Conservation (phyloP, 1,284 basidiomycete genomes). For the Cryptococcus amylolentus region DNA sequence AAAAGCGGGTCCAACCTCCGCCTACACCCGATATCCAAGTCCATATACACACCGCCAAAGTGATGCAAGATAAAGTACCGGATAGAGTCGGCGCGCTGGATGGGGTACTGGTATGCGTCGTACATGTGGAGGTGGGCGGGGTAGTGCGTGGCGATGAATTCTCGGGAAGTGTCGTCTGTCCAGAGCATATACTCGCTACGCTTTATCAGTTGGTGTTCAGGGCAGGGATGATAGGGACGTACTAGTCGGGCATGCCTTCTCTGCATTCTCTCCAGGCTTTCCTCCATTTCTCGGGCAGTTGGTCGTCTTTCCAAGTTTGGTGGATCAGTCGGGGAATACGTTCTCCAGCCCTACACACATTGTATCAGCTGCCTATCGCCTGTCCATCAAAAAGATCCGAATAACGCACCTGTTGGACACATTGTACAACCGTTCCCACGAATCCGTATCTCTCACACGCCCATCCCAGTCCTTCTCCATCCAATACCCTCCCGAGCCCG, state of each 20-base stretch:
- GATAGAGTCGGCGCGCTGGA: conserved; percentile 95
- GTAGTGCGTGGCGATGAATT: conserved; percentile 85
- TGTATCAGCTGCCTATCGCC: conserved; percentile 4
- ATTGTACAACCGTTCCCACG: conserved; percentile 43
- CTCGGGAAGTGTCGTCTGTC: conserved; percentile 86
- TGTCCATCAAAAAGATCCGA: background rate
- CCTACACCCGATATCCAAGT: conserved; percentile 92
- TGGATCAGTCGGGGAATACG: conserved; percentile 90
- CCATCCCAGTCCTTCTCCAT: conserved; percentile 47
- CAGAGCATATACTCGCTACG: conserved; percentile 81
- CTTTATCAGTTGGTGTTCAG: background rate
- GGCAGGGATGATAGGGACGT: conserved; percentile 46
- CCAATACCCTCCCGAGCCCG: conserved; percentile 46
- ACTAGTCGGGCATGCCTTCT: conserved; percentile 94
- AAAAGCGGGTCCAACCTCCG: conserved; percentile 86
- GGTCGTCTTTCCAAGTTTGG: conserved; percentile 96
- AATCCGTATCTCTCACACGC: conserved; percentile 28
- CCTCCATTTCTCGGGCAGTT: conserved; percentile 78
- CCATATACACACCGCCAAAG: conserved; percentile 93
- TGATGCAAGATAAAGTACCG: conserved; percentile 96
- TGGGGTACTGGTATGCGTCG: conserved; percentile 86
- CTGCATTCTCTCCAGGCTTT: conserved; percentile 72
- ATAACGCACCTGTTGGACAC: conserved; percentile 36
- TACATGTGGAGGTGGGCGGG: conserved; percentile 90
- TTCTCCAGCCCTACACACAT: conserved; percentile 52